Conservation (phyloP, 2,329 filamentous ascomycete genomes). For the Cercospora zeae-maydis region DNA sequence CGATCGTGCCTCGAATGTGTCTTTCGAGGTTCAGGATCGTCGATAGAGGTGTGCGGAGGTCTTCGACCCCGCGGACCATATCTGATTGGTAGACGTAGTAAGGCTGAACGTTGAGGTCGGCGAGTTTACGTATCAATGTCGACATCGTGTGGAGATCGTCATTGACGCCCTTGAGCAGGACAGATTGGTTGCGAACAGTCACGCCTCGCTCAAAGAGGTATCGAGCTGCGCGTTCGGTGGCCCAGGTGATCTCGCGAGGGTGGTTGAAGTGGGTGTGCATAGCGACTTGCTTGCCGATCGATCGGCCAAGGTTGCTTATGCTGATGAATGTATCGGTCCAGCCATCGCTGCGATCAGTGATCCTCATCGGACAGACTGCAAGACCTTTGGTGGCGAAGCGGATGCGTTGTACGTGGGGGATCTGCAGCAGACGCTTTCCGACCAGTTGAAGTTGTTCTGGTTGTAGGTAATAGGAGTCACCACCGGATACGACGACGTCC, state of each 20-base stretch:
- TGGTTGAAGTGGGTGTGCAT: conserved; percentile 66
- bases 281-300: conserved; percentile 57
- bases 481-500: conserved; percentile 62
- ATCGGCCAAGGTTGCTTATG: conserved; percentile 50
- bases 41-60: conserved; percentile 59
- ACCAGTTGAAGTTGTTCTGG: conserved; percentile 53
- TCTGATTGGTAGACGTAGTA: conserved; percentile 67
- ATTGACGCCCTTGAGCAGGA: conserved; percentile 59
- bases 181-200: conserved; percentile 58
- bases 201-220: conserved; percentile 52
- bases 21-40: conserved; percentile 58
- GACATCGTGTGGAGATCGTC: conserved; percentile 54
- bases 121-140: conserved; percentile 52
- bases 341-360: conserved; percentile 51
- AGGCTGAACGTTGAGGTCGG: conserved; percentile 56
- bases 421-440: conserved; percentile 54
- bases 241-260: conserved; percentile 60
- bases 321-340: conserved; percentile 55
- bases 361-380: conserved; percentile 55
- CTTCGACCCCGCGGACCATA: conserved; percentile 59
- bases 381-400: conserved; percentile 62
- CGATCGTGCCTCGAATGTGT: conserved; percentile 57
- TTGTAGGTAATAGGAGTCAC: conserved; percentile 58
- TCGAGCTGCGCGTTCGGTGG: conserved; percentile 52
- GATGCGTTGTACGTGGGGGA: conserved; percentile 58